Evolutionary conservation across 2,329 filamentous ascomycete species (phyloP).

Genomic region (Claviceps quebecensis): DNA sequence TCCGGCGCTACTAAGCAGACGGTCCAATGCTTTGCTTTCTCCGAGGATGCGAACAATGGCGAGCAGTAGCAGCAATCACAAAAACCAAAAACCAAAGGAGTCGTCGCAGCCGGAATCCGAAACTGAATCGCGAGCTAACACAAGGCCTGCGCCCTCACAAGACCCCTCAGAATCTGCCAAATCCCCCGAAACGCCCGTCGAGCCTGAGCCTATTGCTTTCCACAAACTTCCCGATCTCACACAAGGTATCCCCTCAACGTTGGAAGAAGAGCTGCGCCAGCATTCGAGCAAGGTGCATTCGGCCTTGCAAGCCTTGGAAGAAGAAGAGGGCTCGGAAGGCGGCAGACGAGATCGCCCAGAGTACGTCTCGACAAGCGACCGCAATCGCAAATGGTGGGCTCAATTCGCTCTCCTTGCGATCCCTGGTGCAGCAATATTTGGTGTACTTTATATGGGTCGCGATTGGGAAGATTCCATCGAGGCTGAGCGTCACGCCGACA

Average conservation of each 20-base stretch:
- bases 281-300: slow-evolving; percentile 20
- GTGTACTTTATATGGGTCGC: slow-evolving; percentile 64
- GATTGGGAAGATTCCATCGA: slow-evolving; percentile 81
- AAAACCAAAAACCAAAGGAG: slow-evolving; percentile 3
- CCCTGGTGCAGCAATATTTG: slow-evolving; percentile 39
- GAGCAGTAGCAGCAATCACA: slow-evolving; percentile 8
- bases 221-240: slow-evolving; percentile 77
- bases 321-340: slow-evolving; percentile 17
- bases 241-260: slow-evolving; percentile 85
- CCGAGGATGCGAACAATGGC: slow-evolving; percentile 19
- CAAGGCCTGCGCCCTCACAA: slow-evolving; percentile 4
- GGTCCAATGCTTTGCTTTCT: slow-evolving; percentile 9
- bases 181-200: slow-evolving; percentile 15
- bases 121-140: slow-evolving; percentile 1
- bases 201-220: slow-evolving; percentile 33
- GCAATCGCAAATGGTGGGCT: slow-evolving; percentile 60
- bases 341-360: slow-evolving; percentile 44
- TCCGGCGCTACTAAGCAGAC: slow-evolving; percentile 14
- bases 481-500: slow-evolving; percentile 50
- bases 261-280: slow-evolving; percentile 57
- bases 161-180: background rate
- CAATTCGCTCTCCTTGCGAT: slow-evolving; percentile 58
- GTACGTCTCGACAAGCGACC: slow-evolving; percentile 84
- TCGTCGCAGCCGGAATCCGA: background rate
- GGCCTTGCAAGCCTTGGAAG: slow-evolving; percentile 23